Conservation (phyloP, 139 green algal species). For the Pleodorina starrii region DNA sequence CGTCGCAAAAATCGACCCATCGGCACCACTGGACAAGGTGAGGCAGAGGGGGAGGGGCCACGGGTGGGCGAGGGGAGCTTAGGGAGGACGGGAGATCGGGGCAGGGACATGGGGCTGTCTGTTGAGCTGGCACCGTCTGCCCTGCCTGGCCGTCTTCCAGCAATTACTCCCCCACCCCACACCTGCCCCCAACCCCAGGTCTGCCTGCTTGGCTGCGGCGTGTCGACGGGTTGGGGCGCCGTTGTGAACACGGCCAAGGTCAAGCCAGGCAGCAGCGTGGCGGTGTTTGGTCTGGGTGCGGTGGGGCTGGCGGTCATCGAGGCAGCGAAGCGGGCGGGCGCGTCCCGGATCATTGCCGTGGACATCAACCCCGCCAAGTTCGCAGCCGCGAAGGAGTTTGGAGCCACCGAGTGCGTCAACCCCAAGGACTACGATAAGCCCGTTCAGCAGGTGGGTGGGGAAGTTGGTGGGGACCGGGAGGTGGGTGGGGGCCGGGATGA, state of each 20-base stretch:
- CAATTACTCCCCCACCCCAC: too few relatives aligned
- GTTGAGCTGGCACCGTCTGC: too few relatives aligned
- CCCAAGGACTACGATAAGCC: constrained; percentile 88
- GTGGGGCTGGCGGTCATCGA: constrained; percentile 95
- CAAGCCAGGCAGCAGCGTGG: constrained; percentile 86
- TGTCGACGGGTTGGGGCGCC: constrained; percentile 93
- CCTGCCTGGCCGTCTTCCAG: too few relatives aligned
- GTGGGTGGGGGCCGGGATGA: not conserved
- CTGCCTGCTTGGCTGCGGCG: constrained; percentile 94
- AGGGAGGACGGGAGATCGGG: too few relatives aligned
- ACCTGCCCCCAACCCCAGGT: too few relatives aligned
- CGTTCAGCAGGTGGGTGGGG: constrained; percentile 71
- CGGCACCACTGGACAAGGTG: constrained; percentile 80
- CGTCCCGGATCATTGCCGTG: constrained; percentile 91
- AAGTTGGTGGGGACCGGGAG: not conserved
- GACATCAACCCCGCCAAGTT: constrained; percentile 96
- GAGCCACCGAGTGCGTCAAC: constrained; percentile 92
- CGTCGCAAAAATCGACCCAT: constrained; percentile 81
- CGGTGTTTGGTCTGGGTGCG: constrained; percentile 86
- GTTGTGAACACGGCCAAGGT: constrained; percentile 98
- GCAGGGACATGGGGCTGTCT: too few relatives aligned
- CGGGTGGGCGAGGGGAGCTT: too few relatives aligned
- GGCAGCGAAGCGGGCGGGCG: constrained; percentile 81
- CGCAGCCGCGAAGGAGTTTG: constrained; percentile 83
- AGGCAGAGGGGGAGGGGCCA: not conserved